Evolutionary conservation across 108 stramenopile species (phyloP), one percentile per base, ranked within the genome.

Genomic region (Nitzschia sp.): DNA sequence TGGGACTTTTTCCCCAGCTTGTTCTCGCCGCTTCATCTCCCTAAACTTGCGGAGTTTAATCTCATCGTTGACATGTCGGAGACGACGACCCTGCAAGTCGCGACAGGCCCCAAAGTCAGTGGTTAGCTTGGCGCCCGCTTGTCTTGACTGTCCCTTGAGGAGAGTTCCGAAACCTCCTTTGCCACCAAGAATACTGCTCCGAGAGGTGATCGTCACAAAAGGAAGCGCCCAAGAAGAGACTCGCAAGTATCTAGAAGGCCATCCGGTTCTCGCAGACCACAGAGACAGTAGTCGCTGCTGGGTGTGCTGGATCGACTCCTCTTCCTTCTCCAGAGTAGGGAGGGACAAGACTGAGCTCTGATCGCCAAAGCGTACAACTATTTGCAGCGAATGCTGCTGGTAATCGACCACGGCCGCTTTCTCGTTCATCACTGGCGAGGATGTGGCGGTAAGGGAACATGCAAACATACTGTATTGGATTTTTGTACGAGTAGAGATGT

Each of bases 101-200:
- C 98, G 93, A 71, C 98, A 99, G 0, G 98, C 98, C 3, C 97
- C 96, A 81, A 98, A 99, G 69, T 99, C 95, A n/a, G 90, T 84
- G 0, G 95, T 96, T 16, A 75, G 73, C 31, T 89, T 90, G 38
- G 88, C 90, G 2, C 90, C 94, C 8, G 88, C 93, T 76, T 93
- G 92, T 65, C 94, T 88, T 22, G 96, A 91, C 61, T 92, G 91
- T 3, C 96, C 92, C 50, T 95, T 94, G 47, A 98, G 84, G 31
- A 96, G 83, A 1, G 97, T 96, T 21, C 97, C 97, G 71, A 98
- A 98, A 2, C 97, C 97, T 13, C 97, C 97, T 70, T 96, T 96
- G 8, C 95, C 95, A 27, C 94, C 95, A 0, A 55, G 79, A 30
- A 90, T 61, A 2, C 47, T 28, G 48, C 47, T 50, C 1, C n/a